Evolutionary conservation across 176 grass and related monocot species (phyloP).

Genomic region (Puccinellia tenuiflora): DNA sequence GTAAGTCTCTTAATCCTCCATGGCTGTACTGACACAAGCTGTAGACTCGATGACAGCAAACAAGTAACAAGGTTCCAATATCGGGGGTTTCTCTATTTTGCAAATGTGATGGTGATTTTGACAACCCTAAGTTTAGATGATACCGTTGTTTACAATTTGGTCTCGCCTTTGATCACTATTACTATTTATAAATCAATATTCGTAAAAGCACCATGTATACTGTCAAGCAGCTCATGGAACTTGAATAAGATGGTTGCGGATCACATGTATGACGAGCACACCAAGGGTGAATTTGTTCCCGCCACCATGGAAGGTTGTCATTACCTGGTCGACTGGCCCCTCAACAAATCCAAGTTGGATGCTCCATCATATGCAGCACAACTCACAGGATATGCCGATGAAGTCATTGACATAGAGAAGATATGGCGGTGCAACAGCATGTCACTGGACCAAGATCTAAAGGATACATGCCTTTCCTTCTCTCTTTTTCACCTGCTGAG

Average conservation of each 20-base stretch:
- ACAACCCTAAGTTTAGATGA: fast-evolving
- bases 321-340: constrained; percentile 27
- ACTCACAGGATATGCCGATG: background rate
- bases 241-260: constrained; percentile 28
- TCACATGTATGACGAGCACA: constrained; percentile 17
- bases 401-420: constrained; percentile 5
- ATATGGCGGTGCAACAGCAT: background rate
- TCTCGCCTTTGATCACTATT: too few species aligned
- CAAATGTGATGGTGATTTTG: background rate
- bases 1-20: background rate
- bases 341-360: background rate
- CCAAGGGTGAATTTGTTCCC: background rate
- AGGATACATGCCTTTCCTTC: constrained; percentile 33
- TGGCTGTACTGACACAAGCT: background rate
- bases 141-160: too few species aligned
- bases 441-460: background rate
- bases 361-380: background rate
- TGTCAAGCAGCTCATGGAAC: constrained; percentile 11
- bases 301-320: constrained; percentile 22
- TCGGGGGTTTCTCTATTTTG: background rate
- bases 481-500: constrained; percentile 18
- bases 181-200: background rate
- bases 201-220: background rate
- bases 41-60: constrained; percentile 8
- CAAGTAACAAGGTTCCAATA: background rate